Base-by-base conservation (phyloP, 495 filamentous ascomycete genomes). In the Tuber brumale region DNA sequence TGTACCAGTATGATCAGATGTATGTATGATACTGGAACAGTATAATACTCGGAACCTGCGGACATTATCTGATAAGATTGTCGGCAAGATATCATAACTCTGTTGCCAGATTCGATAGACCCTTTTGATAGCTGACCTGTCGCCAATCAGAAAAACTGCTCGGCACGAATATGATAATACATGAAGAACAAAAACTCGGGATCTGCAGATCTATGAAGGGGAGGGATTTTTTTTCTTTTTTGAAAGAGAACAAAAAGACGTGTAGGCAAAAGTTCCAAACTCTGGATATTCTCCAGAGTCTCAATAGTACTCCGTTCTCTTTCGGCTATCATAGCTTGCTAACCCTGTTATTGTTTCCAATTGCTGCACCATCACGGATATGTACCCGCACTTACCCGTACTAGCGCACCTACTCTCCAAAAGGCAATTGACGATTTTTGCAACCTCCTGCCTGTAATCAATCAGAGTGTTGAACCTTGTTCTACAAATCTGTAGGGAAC, bases 341-440 rank as follows among this genome's bases (percentile, higher is more conserved):
- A 66, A 27, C 14, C 18, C 57, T 31, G 31, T 66, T 10, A 31
- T 66, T 66, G n/a, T 31, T 31, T 31, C 43, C 10, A 37, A 72
- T 43, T n/a, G 18, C 10, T 21, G 21, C 19, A 73, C 41, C 45
- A 61, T 27, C 27, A 37, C 1, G 39, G 16, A 73, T 4, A 21
- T 4, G 16, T 19, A 21, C 14, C 23, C 71, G n/a, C 42, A 73
- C 41, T 76, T 76, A 9, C 73, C 48, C 18, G 75, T 76, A n/a
- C 78, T 76, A 19, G 78, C 78, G 12, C 70, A n/a, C n/a, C n/a
- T n/a, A n/a, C 74, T 73, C 77, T 82, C 77, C 37, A 77, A 37
- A n/a, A 75, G 75, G 19, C 61, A 27, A 42, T 79, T 82, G 35
- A 82, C 76, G 39, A 81, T 80, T 3, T 57, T 74, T 27, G 82